Base-by-base conservation (phyloP, 2,329 filamentous ascomycete species). In the Fusarium brevicatenulatum region DNA sequence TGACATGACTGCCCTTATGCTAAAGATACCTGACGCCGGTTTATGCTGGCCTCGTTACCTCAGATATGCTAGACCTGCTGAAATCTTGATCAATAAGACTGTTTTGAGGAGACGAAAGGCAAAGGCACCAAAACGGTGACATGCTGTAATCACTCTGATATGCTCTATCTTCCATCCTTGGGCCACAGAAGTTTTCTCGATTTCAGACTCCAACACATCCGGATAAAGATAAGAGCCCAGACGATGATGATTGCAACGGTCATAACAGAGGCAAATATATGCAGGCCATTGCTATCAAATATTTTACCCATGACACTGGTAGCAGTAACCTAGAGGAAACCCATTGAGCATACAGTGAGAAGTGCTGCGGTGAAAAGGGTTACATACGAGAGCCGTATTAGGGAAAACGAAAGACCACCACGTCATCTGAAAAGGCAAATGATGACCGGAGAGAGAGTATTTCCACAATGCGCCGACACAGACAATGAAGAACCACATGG, bases 381-480 rank as follows among this genome's bases (percentile, higher is more conserved):
- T 15, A 59, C 79, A 56, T 77, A 81, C 88, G 66, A 94, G 82
- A 0, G 92, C 92, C 1, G 93, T 95, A 75, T 95, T 94, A 4
- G 93, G 93, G 77, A 95, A 95, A 9, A 95, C 87, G 80, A 95
- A 95, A 7, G 90, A 93, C 82, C 92, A 96, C 91, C 93, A 97
- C 4, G 91, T 93, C 92, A 96, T 95, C 23, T 92, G 91, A 77
- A 95, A 96, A 8, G 90, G 87, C 84, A 95, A 89, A 66, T 86
- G 88, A 42, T 87, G 86, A 16, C 87, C 83, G 5, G 83, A 80
- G 0, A 86, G 84, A 25, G 91, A 85, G 56, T 92, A 91, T 36
- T 90, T 92, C 86, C 88, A 92, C 66, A 95, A 88, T 4, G 93
- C 93, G 5, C 92, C 91, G n/a, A 93, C 88, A 3, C 90, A 92